Percentiles rank a stretch among this genome's conserved stretches.
Evolutionary conservation across 108 stramenopile species (phyloP).

Genomic region (Seminavis robusta): DNA sequence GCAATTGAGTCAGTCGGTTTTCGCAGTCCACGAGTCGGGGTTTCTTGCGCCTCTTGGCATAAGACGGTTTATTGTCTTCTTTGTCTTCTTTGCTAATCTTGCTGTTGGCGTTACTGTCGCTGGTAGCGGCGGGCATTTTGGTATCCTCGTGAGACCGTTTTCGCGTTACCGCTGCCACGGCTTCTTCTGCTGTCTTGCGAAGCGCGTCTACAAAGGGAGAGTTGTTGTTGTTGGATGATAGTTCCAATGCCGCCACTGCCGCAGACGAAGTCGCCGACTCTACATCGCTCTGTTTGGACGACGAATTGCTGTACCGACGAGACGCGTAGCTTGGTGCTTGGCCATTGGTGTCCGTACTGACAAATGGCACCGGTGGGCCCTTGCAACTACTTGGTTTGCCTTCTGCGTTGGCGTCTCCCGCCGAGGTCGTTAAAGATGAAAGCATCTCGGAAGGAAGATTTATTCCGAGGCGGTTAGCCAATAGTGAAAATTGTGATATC

Average conservation of each 20-base stretch:
- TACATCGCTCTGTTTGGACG: no score
- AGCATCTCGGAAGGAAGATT: no score
- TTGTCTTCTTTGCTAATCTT: background rate
- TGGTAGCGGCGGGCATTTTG: background rate
- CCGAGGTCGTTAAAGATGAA: background rate
- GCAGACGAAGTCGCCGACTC: no score
- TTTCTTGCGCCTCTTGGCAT: conserved; percentile 51
- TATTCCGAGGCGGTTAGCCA: no score
- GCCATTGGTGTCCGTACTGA: background rate
- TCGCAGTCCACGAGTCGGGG: conserved; percentile 56
- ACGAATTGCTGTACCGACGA: no score
- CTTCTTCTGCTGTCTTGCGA: conserved; percentile 43
- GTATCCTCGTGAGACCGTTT: conserved; percentile 15
- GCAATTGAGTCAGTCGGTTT: conserved; percentile 34
- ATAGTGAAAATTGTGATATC: no score
- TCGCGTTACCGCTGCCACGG: conserved; percentile 37
- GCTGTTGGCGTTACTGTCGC: no score
- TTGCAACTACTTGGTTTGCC: background rate
- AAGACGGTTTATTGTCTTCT: conserved; percentile 17
- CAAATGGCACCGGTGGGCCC: background rate
- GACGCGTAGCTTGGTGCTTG: background rate
- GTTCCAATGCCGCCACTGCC: no score
- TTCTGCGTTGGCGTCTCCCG: background rate
- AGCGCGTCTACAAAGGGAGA: conserved; percentile 22
- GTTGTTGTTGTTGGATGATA: background rate